Percentiles rank a stretch among this genome's conserved stretches.
These are phyloP conservation scores for Suillus paluster DNA, from an alignment of 768 basidiomycete species.

Conservation along the genomic window DNA sequence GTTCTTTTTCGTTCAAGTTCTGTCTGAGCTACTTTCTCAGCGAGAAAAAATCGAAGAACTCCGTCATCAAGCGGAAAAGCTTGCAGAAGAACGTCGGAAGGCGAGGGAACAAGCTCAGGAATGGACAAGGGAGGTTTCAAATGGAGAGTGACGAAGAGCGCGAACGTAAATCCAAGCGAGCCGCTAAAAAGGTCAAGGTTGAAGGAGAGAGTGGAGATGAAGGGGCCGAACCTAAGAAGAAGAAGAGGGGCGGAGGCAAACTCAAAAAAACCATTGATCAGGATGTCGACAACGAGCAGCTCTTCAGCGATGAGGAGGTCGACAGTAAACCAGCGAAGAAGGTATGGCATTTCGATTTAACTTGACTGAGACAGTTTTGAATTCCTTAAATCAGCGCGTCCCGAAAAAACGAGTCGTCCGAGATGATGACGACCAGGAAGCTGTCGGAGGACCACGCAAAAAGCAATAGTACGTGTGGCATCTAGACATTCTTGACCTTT, in stretches of 20 bases:
- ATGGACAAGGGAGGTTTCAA: conserved; percentile 72
- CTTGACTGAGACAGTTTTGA: neutral
- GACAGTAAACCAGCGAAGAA: conserved; percentile 65
- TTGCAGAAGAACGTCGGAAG: conserved; percentile 78
- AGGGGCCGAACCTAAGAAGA: conserved; percentile 68
- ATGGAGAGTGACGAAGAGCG: conserved; percentile 80
- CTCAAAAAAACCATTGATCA: conserved; percentile 56
- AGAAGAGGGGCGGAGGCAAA: conserved; percentile 74
- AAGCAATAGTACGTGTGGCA: conserved; percentile 67
- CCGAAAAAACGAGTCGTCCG: conserved; percentile 77
- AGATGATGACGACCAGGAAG: conserved; percentile 81
- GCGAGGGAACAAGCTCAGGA: conserved; percentile 80
- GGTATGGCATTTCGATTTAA: conserved; percentile 42
- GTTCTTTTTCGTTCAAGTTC: conserved; percentile 6
- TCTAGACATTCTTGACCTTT: neutral
- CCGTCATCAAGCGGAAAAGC: conserved; percentile 69
- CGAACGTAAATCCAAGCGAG: conserved; percentile 64
- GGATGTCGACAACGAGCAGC: conserved; percentile 65
- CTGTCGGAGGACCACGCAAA: conserved; percentile 63
- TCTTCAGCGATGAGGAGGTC: conserved; percentile 75
- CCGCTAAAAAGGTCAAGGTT: conserved; percentile 56
- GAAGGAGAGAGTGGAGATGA: conserved; percentile 58
- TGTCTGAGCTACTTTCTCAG: conserved; percentile 38
- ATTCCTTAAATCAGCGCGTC: conserved; percentile 36
- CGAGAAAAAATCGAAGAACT: conserved; percentile 64